Evolutionary conservation across 2,329 filamentous ascomycete species (phyloP), one percentile per base, ranked within the genome.

Genomic region (Hypoxylon sp.): DNA sequence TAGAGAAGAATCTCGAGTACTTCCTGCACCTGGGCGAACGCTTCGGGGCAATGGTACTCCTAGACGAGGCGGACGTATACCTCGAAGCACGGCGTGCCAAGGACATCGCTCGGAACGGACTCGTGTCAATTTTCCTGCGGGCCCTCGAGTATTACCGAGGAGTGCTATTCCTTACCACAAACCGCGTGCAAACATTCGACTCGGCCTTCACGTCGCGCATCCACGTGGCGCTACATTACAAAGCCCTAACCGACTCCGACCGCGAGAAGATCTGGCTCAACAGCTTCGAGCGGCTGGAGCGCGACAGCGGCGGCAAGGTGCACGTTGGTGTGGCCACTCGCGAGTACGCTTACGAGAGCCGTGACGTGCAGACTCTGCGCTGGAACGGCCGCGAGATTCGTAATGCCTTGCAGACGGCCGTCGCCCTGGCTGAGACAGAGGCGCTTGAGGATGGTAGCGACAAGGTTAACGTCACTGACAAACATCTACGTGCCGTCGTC

Each of bases 21-120:
- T 85, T 84, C 76, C 79, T 87, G 9, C 74, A 82, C 44, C 80
- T 87, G 3, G 85, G 80, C 44, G 82, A 83, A 75, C 82, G 81
- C 6, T 87, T 83, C 77, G 82, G 81, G 17, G 86, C 82, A 39
- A 81, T 88, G 5, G 81, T 88, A 5, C 81, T 89, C 2, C 80
- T 89, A 3, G 87, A 90, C 73, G 87, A 90, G 75, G 86, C 86
- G 2, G 88, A 90, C 61, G 86, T 89, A 17, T 90, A 87, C 76
- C 83, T 90, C 8, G 86, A 88, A 75, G 77, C 83, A 57, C 85
- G 87, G 1, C 78, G 78, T 1, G 73, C 79, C 22, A 77, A 73
- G 29, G 83, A 86, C 71, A 80, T 85, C 52, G 77, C 75, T 22
- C 82, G 83, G 64, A 86, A 86, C 74, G 82, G 81, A 0, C 78